Conservation (phyloP, 768 basidiomycete species). For the Lanmaoa rubissima region DNA sequence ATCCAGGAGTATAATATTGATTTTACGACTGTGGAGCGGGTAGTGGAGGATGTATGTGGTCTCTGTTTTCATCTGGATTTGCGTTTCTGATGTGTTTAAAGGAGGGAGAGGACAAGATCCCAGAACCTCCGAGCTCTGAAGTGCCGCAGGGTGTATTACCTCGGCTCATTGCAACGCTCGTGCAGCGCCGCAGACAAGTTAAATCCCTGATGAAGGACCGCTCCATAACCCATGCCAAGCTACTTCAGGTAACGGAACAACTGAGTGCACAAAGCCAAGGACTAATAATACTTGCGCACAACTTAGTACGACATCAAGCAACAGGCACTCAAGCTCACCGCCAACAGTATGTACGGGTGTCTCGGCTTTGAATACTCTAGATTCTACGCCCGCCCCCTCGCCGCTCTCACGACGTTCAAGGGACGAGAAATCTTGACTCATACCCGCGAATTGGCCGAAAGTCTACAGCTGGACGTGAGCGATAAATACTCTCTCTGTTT, state of each 20-base stretch:
- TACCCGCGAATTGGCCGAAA: slow-evolving; percentile 90
- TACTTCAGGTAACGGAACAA: slow-evolving; percentile 67
- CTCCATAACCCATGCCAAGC: slow-evolving; percentile 63
- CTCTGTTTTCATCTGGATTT: not conserved
- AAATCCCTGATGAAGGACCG: slow-evolving; percentile 95
- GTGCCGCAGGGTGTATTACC: slow-evolving; percentile 88
- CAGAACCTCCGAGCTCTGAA: slow-evolving; percentile 77
- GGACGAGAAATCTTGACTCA: slow-evolving; percentile 96
- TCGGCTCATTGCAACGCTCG: slow-evolving; percentile 94
- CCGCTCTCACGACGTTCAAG: slow-evolving; percentile 95
- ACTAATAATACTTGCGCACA: not conserved
- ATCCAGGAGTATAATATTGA: slow-evolving; percentile 99
- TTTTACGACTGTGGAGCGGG: slow-evolving; percentile 89
- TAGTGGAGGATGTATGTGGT: slow-evolving; percentile 51
- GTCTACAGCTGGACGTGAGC: slow-evolving; percentile 82
- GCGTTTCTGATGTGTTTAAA: slow-evolving; percentile 3
- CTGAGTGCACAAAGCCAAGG: not conserved
- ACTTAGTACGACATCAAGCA: slow-evolving; percentile 94
- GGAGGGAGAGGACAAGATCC: slow-evolving; percentile 81
- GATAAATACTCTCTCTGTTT: not conserved
- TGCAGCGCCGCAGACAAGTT: slow-evolving; percentile 84
- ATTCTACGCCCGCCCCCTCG: slow-evolving; percentile 96
- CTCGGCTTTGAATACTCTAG: slow-evolving; percentile 96
- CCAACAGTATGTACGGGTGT: slow-evolving; percentile 99
- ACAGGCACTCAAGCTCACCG: slow-evolving; percentile 94